These are phyloP conservation scores for Paramyrothecium roridum DNA, from an alignment of 2,329 filamentous ascomycete species.

Conservation along the genomic window DNA sequence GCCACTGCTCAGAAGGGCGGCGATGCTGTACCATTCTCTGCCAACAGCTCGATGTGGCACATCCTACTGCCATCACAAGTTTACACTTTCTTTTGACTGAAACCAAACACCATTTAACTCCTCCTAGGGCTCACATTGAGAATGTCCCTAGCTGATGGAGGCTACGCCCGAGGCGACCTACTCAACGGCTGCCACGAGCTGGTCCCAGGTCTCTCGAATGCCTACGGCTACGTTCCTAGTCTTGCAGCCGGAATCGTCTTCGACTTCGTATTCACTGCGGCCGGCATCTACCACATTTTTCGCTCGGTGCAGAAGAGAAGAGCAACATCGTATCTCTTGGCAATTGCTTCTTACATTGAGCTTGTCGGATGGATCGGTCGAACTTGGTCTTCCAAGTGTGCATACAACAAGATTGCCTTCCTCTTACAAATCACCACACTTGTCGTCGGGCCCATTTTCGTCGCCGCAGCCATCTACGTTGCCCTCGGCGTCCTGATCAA, in stretches of 20 bases:
- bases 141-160: conserved; percentile 11
- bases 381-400: conserved; percentile 44
- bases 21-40: no score
- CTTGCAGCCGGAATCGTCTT: conserved; percentile 15
- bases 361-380: conserved; percentile 45
- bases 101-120: no score
- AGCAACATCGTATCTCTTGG: conserved; percentile 12
- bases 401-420: conserved; percentile 45
- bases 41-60: no score
- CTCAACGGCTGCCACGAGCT: conserved; percentile 13
- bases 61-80: no score
- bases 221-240: conserved; percentile 16
- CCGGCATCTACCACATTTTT: conserved; percentile 12
- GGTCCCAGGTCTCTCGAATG: conserved; percentile 11
- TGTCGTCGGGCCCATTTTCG: conserved; percentile 43
- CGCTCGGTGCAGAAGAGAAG: conserved; percentile 14
- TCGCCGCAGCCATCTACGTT: conserved; percentile 48
- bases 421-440: conserved; percentile 47
- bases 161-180: conserved; percentile 14
- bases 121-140: no score
- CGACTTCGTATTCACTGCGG: conserved; percentile 9
- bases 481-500: conserved; percentile 44
- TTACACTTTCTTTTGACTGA: no score
- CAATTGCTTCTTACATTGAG: conserved; percentile 24
- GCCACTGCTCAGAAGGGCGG: no score